Conservation (phyloP, 306 rosid genomes). For the Castanea crenata region DNA sequence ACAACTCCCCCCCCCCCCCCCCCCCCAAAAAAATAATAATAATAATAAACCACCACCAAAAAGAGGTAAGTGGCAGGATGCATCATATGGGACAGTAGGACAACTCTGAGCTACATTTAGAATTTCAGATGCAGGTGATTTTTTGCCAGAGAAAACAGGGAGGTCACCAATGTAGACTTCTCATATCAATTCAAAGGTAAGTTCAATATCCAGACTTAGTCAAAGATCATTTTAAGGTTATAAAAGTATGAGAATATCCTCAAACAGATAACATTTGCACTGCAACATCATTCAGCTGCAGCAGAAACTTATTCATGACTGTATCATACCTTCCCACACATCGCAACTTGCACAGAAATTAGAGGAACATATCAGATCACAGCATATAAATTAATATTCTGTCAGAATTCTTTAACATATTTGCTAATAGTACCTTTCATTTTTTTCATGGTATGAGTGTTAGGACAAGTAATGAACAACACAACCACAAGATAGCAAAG, state of each 20-base stretch:
- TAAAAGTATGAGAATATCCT: not conserved
- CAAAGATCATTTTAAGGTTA: not conserved
- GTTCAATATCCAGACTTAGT: not conserved
- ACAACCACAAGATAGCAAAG: not conserved
- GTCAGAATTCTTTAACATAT: not conserved
- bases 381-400: not conserved
- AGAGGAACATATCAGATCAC: not conserved
- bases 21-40: too few species aligned
- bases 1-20: not conserved
- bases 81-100: not conserved
- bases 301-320: not conserved
- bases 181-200: not conserved
- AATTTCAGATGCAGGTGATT: not conserved
- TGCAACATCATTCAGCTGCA: not conserved
- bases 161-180: not conserved
- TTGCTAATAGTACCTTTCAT: not conserved
- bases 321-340: not conserved
- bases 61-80: not conserved
- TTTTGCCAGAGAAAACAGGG: not conserved
- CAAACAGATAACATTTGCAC: not conserved
- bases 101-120: not conserved
- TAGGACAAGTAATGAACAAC: not conserved
- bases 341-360: not conserved
- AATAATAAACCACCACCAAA: too few species aligned
- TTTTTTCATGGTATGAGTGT: not conserved